These are phyloP conservation scores for Fusarium beomiforme DNA, from an alignment of 2,329 filamentous ascomycete genomes.

Conservation along the genomic window DNA sequence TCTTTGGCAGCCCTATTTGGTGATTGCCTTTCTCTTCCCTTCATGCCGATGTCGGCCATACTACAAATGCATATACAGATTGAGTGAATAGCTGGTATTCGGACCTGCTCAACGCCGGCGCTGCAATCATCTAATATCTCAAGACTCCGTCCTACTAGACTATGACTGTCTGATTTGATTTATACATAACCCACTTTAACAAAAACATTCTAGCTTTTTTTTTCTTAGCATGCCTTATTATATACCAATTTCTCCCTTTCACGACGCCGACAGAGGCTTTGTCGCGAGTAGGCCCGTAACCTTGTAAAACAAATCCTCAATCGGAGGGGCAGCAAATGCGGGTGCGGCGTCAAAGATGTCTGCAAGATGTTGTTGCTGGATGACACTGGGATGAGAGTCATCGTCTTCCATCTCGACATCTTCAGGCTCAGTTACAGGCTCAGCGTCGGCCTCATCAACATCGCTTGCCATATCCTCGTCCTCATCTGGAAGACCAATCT, in stretches of 20 bases:
- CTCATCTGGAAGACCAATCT: slow-evolving; percentile 49
- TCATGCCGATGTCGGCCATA: slow-evolving; percentile 25
- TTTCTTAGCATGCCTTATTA: slow-evolving; percentile 17
- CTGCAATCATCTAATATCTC: slow-evolving; percentile 18
- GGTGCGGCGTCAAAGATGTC: slow-evolving; percentile 76
- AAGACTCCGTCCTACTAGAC: slow-evolving; percentile 22
- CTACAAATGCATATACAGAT: slow-evolving; percentile 1
- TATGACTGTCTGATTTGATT: slow-evolving; percentile 21
- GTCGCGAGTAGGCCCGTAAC: slow-evolving; percentile 70
- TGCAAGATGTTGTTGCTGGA: slow-evolving; percentile 74
- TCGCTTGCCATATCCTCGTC: slow-evolving; percentile 57
- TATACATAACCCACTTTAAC: slow-evolving; percentile 24
- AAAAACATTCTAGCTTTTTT: slow-evolving; percentile 22
- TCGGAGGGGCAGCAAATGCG: slow-evolving; percentile 74
- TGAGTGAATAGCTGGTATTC: slow-evolving; percentile 19
- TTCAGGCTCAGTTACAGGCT: slow-evolving; percentile 52
- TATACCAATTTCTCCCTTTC: slow-evolving; percentile 26
- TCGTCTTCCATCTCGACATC: slow-evolving; percentile 58
- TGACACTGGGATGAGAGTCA: slow-evolving; percentile 66
- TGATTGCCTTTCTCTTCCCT: slow-evolving; percentile 26
- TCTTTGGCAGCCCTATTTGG: slow-evolving; percentile 19
- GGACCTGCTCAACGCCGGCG: slow-evolving; percentile 30
- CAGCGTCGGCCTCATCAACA: slow-evolving; percentile 52
- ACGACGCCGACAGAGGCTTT: slow-evolving; percentile 56
- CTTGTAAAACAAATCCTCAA: slow-evolving; percentile 80